phyloP scores from a whole-genome alignment of 345 rosid species.

The Iberis pinnata region DNA sequence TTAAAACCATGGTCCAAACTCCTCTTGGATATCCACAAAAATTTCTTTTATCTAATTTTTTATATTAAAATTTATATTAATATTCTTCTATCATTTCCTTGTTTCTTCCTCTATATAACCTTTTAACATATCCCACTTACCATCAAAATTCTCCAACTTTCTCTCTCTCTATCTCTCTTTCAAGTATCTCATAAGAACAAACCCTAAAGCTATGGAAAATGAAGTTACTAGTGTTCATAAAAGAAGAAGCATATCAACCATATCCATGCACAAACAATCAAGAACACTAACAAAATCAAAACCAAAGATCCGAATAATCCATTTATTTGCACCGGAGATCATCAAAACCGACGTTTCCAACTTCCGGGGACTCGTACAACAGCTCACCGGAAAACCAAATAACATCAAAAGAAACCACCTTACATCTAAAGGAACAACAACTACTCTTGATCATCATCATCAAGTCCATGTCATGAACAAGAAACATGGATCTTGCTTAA shows the following conservation, averaged over 20 bases:
- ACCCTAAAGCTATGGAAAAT: constrained; percentile 29
- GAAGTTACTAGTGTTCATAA: constrained; percentile 22
- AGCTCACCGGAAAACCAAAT: constrained; percentile 71
- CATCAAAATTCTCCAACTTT: neutral
- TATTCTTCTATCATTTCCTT: constrained; percentile 2
- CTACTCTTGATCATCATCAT: constrained; percentile 7
- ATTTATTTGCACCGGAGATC: constrained; percentile 81
- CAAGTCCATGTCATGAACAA: constrained; percentile 13
- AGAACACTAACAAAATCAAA: constrained; percentile 45
- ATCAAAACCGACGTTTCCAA: constrained; percentile 75
- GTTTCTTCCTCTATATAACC: constrained; percentile 14
- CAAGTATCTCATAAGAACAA: neutral
- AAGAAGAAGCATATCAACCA: constrained; percentile 26
- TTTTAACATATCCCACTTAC: constrained; percentile 9
- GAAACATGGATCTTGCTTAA: constrained; percentile 8
- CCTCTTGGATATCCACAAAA: too few species aligned
- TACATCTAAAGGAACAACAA: constrained; percentile 13
- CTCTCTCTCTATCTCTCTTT: neutral
- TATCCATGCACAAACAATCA: constrained; percentile 42
- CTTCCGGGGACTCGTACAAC: constrained; percentile 71
- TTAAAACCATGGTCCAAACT: too few species aligned
- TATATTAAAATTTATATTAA: too few species aligned
- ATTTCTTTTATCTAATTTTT: too few species aligned
- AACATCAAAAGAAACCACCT: constrained; percentile 22
- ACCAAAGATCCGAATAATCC: constrained; percentile 71